Base-by-base conservation (phyloP, 1,139 yeast species). In the Taphrina pruni region DNA sequence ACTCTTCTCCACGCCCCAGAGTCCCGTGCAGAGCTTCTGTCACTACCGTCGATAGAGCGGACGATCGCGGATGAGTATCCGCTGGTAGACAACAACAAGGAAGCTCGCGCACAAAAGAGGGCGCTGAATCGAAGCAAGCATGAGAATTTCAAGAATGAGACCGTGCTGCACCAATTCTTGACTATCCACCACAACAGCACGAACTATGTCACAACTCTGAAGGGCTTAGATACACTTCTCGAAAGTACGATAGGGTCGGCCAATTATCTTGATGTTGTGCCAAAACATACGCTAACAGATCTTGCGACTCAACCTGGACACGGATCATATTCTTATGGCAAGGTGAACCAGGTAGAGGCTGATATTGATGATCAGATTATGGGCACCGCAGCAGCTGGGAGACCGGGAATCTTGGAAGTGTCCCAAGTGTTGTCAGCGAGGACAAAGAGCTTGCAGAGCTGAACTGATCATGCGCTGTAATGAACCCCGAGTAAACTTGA, bases 301-400 rank as follows among this genome's bases (percentile, higher is more conserved):
- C 50, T 60, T 4, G 48, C 35, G 12, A 39, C 32, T 17, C 32
- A 55, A 43, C 56, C 43, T 6, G 58, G 58, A 35, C 43, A 54
- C 17, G 58, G 58, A n/a, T n/a, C 58, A 11, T 54, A 35, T 17
- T 36, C 58, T 7, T 54, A 36, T 54, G 58, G 58, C 58, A 54
- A 54, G 43, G 58, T 54, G 7, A 46, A 54, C 36, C 38, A 52
- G 21, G 35, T 62, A 20, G 68, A 62, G 45, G 26, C 54, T 6
- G 69, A 56, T 35, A 41, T 65, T 21, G 54, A 51, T 20, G 70
- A 68, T 52, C 55, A 58, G 39, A 51, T 68, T 17, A 48, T 68
- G 39, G 70, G 70, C 11, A 68, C 70, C n/a, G 68, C 64, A 35
- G 61, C 66, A 35, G 70, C 68, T 8, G 70, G 68, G 12, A 36